Evolutionary conservation across 2,329 filamentous ascomycete genomes (phyloP).

Genomic region (Plenodomus lindquistii): DNA sequence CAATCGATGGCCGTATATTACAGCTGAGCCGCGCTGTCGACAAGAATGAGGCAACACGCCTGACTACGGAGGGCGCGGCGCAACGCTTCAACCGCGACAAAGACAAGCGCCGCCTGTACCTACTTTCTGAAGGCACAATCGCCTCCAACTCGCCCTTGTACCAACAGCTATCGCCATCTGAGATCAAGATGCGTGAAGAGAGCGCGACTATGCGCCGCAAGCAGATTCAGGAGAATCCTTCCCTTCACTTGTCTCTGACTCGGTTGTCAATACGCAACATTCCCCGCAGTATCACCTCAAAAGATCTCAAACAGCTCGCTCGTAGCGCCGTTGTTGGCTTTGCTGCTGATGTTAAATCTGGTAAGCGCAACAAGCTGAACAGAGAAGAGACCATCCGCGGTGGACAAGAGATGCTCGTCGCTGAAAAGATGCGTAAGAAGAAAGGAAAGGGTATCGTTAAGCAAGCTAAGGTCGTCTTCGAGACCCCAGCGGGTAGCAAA

Average conservation of each 20-base stretch:
- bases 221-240: conserved; percentile 88
- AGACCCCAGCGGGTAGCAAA: conserved; percentile 83
- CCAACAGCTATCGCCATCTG: conserved; percentile 72
- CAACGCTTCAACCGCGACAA: conserved; percentile 70
- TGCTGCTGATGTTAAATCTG: conserved; percentile 82
- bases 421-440: conserved; percentile 76
- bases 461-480: conserved; percentile 94
- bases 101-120: conserved; percentile 87
- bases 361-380: conserved; percentile 76
- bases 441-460: conserved; percentile 87
- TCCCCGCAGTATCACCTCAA: conserved; percentile 78
- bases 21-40: conserved; percentile 84
- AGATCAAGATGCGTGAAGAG: conserved; percentile 85
- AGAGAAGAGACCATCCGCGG: conserved; percentile 85
- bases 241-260: conserved; percentile 84
- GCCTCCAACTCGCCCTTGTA: conserved; percentile 76
- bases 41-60: conserved; percentile 74
- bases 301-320: conserved; percentile 88
- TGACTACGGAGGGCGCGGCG: conserved; percentile 70
- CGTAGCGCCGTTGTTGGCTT: conserved; percentile 94
- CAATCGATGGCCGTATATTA: conserved; percentile 84
- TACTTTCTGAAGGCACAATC: conserved; percentile 85
- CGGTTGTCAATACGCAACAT: conserved; percentile 91
- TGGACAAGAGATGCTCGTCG: conserved; percentile 76
- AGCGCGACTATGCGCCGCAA: conserved; percentile 86